Conservation (phyloP, 306 rosid genomes). For the Lathyrus oleraceus region DNA sequence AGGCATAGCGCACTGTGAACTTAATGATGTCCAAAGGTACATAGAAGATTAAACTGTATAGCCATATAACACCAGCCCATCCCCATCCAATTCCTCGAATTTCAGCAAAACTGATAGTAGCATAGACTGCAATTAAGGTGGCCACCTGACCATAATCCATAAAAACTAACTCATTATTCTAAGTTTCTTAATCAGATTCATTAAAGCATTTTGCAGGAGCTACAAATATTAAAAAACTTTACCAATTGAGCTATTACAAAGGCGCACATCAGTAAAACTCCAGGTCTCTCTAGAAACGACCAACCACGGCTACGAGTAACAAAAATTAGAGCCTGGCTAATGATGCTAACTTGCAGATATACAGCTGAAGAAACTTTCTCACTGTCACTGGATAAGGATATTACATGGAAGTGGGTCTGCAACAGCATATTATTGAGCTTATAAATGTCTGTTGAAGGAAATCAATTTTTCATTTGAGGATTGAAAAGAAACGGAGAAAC, state of each 20-base stretch:
- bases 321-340: conserved; percentile 88
- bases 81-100: conserved; percentile 85
- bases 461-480: conserved; percentile 24
- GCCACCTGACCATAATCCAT: conserved; percentile 62
- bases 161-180: conserved; percentile 31
- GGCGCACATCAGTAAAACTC: conserved; percentile 69
- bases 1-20: conserved; percentile 66
- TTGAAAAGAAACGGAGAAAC: conserved; percentile 2
- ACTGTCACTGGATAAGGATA: conserved; percentile 53
- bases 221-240: conserved; percentile 24
- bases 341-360: conserved; percentile 83
- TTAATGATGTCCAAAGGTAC: conserved; percentile 77
- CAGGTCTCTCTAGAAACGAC: conserved; percentile 83
- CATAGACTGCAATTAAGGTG: conserved; percentile 78
- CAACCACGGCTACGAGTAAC: conserved; percentile 78
- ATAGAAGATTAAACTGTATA: conserved; percentile 75
- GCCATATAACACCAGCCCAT: conserved; percentile 91
- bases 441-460: conserved; percentile 11
- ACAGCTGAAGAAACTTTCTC: conserved; percentile 75
- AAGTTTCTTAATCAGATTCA: background rate
- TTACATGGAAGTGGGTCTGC: conserved; percentile 64
- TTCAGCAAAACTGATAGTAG: conserved; percentile 68
- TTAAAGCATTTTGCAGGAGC: conserved; percentile 14
- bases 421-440: conserved; percentile 31
- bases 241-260: conserved; percentile 85